Conservation (phyloP, 2,329 filamentous ascomycete genomes). For the Ceratocystis harringtonii region DNA sequence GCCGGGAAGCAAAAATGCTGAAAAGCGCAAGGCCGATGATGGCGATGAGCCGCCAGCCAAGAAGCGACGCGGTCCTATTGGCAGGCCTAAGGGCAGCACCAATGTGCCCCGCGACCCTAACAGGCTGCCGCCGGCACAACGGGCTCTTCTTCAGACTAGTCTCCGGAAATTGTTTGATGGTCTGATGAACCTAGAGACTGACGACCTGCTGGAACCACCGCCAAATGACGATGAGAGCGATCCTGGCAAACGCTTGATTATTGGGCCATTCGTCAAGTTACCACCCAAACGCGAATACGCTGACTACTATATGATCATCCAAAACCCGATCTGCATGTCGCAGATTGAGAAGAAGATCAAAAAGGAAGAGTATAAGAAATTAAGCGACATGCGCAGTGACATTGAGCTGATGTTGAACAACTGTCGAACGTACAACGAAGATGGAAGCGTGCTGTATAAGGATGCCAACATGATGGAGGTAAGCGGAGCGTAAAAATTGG, state of each 20-base stretch:
- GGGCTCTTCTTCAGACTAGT: slow-evolving; percentile 63
- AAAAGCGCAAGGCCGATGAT: slow-evolving; percentile 80
- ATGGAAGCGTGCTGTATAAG: slow-evolving; percentile 77
- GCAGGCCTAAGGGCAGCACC: slow-evolving; percentile 46
- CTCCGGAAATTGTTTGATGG: slow-evolving; percentile 63
- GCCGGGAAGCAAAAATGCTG: slow-evolving; percentile 46
- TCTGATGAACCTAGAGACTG: slow-evolving; percentile 72
- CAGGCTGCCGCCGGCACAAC: slow-evolving; percentile 48
- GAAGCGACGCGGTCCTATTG: slow-evolving; percentile 59
- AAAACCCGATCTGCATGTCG: slow-evolving; percentile 88
- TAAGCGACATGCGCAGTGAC: slow-evolving; percentile 69
- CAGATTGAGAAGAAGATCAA: slow-evolving; percentile 91
- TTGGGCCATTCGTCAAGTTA: slow-evolving; percentile 84
- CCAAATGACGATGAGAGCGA: slow-evolving; percentile 38
- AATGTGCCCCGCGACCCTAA: slow-evolving; percentile 28
- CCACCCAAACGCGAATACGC: slow-evolving; percentile 80
- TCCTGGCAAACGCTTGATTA: slow-evolving; percentile 59
- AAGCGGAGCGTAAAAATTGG: slow-evolving; percentile 19
- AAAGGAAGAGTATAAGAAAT: slow-evolving; percentile 74
- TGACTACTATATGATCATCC: slow-evolving; percentile 90
- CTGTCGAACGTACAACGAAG: slow-evolving; percentile 92
- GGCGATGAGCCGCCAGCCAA: slow-evolving; percentile 63
- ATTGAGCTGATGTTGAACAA: slow-evolving; percentile 76
- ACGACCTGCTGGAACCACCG: slow-evolving; percentile 44
- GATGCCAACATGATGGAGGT: slow-evolving; percentile 79